Conservation (phyloP, 1,139 yeast genomes). For the Suhomyces panamericanus region DNA sequence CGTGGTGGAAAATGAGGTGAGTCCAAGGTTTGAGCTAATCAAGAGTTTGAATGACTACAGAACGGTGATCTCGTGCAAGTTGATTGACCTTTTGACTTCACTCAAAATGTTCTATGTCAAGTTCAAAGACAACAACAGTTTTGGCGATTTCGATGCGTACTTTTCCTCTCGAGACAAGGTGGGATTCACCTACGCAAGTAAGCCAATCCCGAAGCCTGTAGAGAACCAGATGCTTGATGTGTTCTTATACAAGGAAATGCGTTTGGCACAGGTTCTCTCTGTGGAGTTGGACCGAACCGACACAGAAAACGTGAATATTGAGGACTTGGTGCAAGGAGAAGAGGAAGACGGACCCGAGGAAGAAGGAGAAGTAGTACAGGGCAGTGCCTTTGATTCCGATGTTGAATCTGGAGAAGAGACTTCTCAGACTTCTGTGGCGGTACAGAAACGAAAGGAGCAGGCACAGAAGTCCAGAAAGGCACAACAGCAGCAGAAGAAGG, state of each 20-base stretch:
- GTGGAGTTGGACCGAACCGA: conserved; percentile 53
- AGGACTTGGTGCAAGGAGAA: conserved; percentile 28
- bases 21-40: conserved; percentile 9
- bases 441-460: conserved; percentile 9
- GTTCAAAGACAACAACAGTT: conserved; percentile 25
- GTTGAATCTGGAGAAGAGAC: conserved; percentile 23
- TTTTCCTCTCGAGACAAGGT: conserved; percentile 23
- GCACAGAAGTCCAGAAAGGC: conserved; percentile 13
- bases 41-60: conserved; percentile 24
- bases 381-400: conserved; percentile 20
- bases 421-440: conserved; percentile 4
- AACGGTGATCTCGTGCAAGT: conserved; percentile 27
- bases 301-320: conserved; percentile 59
- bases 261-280: conserved; percentile 25
- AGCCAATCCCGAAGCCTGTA: conserved; percentile 22
- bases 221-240: conserved; percentile 30
- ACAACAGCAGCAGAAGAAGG: conserved; percentile 14
- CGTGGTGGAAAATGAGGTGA: conserved; percentile 5
- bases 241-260: conserved; percentile 38
- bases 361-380: conserved; percentile 13
- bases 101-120: conserved; percentile 37
- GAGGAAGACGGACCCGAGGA: conserved; percentile 13
- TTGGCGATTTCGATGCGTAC: conserved; percentile 30
- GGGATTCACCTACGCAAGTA: conserved; percentile 12
- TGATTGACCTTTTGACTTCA: conserved; percentile 35